Percentiles rank a stretch among this genome's conserved stretches.
phyloP scores from a whole-genome alignment of 306 rosid species.

The Cucumis hystrix region DNA sequence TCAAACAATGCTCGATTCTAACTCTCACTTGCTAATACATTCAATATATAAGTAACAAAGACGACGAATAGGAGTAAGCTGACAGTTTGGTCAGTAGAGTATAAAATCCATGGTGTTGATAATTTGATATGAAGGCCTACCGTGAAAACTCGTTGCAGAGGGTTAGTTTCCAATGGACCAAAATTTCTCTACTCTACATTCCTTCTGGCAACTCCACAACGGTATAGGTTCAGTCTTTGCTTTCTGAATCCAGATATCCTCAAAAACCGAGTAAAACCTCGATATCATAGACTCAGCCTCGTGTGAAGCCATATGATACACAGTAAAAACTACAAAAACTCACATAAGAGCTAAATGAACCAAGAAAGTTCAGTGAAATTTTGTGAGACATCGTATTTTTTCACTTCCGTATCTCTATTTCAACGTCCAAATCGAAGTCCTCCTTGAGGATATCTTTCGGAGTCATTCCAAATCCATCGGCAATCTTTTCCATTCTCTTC shows the following conservation, averaged over 20 bases:
- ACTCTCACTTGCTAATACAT: neutral
- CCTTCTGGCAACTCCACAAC: neutral
- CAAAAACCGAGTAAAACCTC: neutral
- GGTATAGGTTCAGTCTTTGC: neutral
- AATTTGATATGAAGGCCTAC: neutral
- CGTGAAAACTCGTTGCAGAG: constrained; percentile 1
- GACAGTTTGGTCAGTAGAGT: neutral
- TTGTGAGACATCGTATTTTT: neutral
- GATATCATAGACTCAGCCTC: neutral
- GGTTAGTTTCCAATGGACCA: neutral
- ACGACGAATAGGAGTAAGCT: neutral
- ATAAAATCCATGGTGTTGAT: neutral
- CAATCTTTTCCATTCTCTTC: constrained; percentile 42
- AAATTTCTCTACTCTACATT: neutral
- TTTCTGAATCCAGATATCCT: neutral
- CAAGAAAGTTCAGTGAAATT: neutral
- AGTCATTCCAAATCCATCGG: constrained; percentile 46
- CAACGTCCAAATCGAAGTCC: constrained; percentile 34
- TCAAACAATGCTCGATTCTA: neutral
- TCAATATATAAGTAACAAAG: neutral
- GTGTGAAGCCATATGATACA: neutral
- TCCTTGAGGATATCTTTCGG: constrained; percentile 29
- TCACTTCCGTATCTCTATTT: neutral
- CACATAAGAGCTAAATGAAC: neutral
- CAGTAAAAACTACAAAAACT: neutral